These are phyloP conservation scores for Helianthus tuberosus DNA, from an alignment of 129 eudicot genomes.

Conservation along the genomic window DNA sequence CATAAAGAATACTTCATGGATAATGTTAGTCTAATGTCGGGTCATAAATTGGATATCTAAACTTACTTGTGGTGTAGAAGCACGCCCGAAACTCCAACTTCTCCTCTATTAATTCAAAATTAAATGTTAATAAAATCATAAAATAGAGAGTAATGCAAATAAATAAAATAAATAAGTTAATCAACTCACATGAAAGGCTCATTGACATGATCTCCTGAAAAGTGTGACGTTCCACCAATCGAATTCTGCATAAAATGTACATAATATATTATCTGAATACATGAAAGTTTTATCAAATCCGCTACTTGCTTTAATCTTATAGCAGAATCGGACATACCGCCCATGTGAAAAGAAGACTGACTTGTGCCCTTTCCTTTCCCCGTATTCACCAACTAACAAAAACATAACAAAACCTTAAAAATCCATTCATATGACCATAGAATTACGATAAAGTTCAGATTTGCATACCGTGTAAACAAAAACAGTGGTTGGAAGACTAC, in stretches of 20 bases:
- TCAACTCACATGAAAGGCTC: constrained; percentile 81
- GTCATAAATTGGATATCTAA: neutral
- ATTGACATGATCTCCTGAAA: constrained; percentile 90
- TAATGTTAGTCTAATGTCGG: neutral
- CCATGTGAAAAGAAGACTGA: constrained; percentile 97
- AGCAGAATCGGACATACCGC: constrained; percentile 58
- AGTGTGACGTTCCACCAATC: constrained; percentile 88
- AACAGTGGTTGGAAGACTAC: constrained; percentile 95
- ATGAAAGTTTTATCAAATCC: neutral
- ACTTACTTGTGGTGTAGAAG: constrained; percentile 98
- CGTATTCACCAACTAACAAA: constrained; percentile 77
- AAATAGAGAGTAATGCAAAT: neutral
- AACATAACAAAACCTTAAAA: constrained; percentile 19
- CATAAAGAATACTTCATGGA: neutral
- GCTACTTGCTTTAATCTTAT: neutral
- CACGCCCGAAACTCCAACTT: constrained; percentile 94
- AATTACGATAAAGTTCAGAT: neutral
- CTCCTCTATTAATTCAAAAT: constrained; percentile 53
- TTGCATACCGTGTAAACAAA: constrained; percentile 87
- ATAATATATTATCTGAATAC: neutral
- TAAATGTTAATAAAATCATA: neutral
- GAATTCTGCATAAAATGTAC: constrained; percentile 59
- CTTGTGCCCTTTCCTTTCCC: constrained; percentile 96
- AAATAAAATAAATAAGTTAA: constrained; percentile 1
- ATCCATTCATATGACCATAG: constrained; percentile 1